Evolutionary conservation across 2,329 filamentous ascomycete species (phyloP).

Genomic region (Colletotrichum spinosum): DNA sequence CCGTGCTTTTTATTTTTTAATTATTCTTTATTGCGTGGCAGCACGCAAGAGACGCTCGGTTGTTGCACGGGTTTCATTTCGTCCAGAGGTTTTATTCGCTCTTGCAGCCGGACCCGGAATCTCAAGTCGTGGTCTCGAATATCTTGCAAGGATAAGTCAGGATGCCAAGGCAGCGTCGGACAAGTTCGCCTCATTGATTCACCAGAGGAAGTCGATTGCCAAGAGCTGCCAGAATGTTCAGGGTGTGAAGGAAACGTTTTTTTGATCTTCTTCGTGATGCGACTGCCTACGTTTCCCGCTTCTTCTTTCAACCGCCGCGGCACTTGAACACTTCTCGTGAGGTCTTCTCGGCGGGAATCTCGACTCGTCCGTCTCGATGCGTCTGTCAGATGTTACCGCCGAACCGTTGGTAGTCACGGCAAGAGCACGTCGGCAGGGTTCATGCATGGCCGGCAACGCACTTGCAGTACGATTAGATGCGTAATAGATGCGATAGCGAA

Average conservation of each 20-base stretch:
- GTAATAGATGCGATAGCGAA: not conserved
- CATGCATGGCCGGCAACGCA: not conserved
- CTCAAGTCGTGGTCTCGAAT: constrained; percentile 5
- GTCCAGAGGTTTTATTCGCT: constrained; percentile 20
- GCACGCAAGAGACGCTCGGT: constrained; percentile 1
- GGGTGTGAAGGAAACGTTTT: not conserved
- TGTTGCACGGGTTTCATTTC: constrained; percentile 18
- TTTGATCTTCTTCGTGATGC: not conserved
- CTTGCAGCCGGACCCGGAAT: constrained; percentile 15
- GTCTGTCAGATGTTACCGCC: not conserved
- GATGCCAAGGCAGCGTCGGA: constrained; percentile 18
- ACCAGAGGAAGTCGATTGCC: not conserved
- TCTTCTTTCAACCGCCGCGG: no score
- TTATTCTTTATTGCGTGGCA: not conserved
- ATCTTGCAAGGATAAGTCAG: constrained; percentile 6
- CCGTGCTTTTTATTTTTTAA: not conserved
- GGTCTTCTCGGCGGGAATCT: no score
- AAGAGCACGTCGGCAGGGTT: constrained; percentile 12
- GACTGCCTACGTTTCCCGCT: no score
- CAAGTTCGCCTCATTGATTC: constrained; percentile 21
- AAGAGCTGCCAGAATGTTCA: not conserved
- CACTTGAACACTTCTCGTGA: no score
- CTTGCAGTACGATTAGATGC: not conserved
- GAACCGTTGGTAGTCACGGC: not conserved
- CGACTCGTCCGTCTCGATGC: not conserved